Evolutionary conservation across 2,329 filamentous ascomycete species (phyloP).

Genomic region (Colletotrichum sp.): DNA sequence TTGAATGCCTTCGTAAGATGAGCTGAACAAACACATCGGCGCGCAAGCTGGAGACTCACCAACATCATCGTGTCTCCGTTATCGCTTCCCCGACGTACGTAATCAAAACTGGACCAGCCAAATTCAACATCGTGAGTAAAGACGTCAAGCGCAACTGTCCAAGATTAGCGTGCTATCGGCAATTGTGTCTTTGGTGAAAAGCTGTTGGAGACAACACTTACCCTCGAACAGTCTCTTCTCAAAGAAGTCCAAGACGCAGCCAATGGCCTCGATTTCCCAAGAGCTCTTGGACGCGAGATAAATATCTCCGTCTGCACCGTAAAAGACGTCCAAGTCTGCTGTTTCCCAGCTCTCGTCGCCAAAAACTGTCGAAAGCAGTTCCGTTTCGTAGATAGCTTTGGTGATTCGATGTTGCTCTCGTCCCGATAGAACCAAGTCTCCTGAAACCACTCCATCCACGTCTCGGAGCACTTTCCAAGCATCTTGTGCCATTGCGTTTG

Average conservation of each 20-base stretch:
- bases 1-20: background rate
- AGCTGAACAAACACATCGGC: background rate
- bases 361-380: background rate
- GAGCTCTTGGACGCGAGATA: accelerated
- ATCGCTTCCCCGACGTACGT: accelerated
- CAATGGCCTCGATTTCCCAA: background rate
- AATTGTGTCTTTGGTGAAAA: too few relatives aligned
- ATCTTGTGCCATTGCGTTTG: background rate
- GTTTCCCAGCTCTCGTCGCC: background rate
- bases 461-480: background rate
- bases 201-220: too few relatives aligned
- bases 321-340: too few relatives aligned
- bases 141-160: background rate
- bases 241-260: background rate
- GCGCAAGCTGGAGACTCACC: background rate
- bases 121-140: background rate
- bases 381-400: background rate
- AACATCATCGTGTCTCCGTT: background rate
- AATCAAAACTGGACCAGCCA: background rate
- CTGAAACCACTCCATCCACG: background rate
- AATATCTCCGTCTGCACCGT: background rate
- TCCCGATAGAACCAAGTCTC: background rate
- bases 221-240: background rate
- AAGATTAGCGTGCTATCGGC: accelerated
- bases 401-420: background rate